Evolutionary conservation across 192 early-diverging fungal genomes (phyloP).

Genomic region (Backusella macrospora): DNA sequence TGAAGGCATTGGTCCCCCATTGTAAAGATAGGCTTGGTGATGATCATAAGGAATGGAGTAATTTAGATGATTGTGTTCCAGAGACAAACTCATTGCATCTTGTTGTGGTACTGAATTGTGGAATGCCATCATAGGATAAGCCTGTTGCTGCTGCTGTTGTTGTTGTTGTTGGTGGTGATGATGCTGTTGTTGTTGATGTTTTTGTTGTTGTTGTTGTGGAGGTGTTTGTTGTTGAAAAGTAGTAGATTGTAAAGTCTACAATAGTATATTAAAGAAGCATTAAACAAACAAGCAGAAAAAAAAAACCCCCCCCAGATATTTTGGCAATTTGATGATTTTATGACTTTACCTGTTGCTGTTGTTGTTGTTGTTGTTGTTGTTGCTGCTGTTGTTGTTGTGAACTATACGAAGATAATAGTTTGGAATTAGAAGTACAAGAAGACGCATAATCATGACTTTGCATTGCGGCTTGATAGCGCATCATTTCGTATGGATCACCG

Average conservation of each 20-base stretch:
- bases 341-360: slow-evolving; percentile 1
- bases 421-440: slow-evolving; percentile 12
- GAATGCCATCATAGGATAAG: slow-evolving; percentile 22
- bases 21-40: slow-evolving; percentile 16
- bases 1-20: not conserved
- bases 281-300: too few relatives aligned
- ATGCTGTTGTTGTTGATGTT: not conserved
- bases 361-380: not conserved
- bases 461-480: slow-evolving; percentile 15
- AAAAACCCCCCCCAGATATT: not conserved
- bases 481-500: slow-evolving; percentile 12
- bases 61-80: slow-evolving; percentile 5
- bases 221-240: slow-evolving; percentile 11
- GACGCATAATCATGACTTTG: slow-evolving; percentile 21
- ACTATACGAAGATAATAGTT: not conserved
- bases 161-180: not conserved
- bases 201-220: not conserved
- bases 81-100: not conserved
- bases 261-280: too few relatives aligned
- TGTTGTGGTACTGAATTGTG: slow-evolving; percentile 1
- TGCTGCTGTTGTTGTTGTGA: not conserved
- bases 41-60: slow-evolving; percentile 10
- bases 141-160: not conserved
- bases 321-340: not conserved
- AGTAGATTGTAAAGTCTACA: not conserved